Base-by-base conservation (phyloP, 176 grass and related monocot genomes). In the Phyllostachys edulis region DNA sequence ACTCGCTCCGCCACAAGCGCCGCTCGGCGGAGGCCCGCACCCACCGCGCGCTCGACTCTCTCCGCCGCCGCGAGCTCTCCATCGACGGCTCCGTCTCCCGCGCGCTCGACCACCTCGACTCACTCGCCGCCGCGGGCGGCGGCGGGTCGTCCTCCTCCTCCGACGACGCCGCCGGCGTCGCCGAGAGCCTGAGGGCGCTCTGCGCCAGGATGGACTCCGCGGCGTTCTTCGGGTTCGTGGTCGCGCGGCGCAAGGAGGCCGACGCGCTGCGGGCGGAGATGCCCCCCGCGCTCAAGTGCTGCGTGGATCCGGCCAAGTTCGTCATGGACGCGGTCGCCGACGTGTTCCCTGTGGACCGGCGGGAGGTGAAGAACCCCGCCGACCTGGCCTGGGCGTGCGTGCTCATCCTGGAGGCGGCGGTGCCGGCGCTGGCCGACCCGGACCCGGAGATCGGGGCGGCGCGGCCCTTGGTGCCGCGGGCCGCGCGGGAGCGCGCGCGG, bases 341-440 rank as follows among this genome's bases (percentile, higher is more conserved):
- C 68, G 90, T 97, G 10, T 97, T 97, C 79, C 92, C 95, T 2
- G 73, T 93, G 27, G 92, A 97, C 77, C 84, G 79, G 42, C 80
- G 90, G 69, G 88, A 85, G 85, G 82, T 63, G 4, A 89, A 91
- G 79, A 88, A 39, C 60, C 90, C 95, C 3, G 81, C 81, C 51
- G 92, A 98, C 76, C 85, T 98, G 20, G 87, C 86, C 17, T 98
- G 95, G 95, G 95, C 95, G 16, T 94, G 92, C 63, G 91, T 98
- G 74, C 85, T 98, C 75, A 92, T 98, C 77, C 87, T 98, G 5
- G 92, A 98, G 61, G 92, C 91, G 4, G 85, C 92, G 2, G 71
- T 93, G 32, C 92, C 92, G 9, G 89, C 90, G 20, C 73, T 94
- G 5, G 90, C 89, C 23, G 92, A 93, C 79, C 92, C 88, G 1